These are phyloP conservation scores for Hanseniaspora taiwanica DNA, from an alignment of 805 yeast genomes.

Conservation along the genomic window DNA sequence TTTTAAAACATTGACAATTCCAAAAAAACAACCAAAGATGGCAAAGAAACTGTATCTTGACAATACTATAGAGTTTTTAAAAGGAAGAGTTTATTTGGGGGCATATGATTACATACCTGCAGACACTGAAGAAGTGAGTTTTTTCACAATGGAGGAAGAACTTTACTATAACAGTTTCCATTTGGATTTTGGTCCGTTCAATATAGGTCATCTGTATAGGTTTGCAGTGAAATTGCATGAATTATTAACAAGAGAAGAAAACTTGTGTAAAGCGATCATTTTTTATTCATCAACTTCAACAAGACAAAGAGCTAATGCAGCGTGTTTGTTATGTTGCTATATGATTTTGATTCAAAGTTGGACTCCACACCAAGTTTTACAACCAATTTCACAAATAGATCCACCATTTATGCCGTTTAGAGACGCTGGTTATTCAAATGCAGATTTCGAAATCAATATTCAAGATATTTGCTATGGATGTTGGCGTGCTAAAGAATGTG, in stretches of 20 bases:
- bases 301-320: constrained; percentile 80
- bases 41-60: constrained; percentile 21
- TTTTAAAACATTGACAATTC: not conserved
- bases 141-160: constrained; percentile 86
- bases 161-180: constrained; percentile 92
- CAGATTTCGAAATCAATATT: constrained; percentile 85
- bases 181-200: constrained; percentile 92
- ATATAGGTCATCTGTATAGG: constrained; percentile 83
- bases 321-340: constrained; percentile 85
- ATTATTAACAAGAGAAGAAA: constrained; percentile 71
- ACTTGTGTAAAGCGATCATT: constrained; percentile 80
- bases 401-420: constrained; percentile 93
- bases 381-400: constrained; percentile 81
- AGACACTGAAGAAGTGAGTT: constrained; percentile 63
- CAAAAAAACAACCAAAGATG: constrained; percentile 9
- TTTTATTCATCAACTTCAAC: constrained; percentile 77
- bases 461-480: constrained; percentile 93
- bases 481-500: constrained; percentile 94
- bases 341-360: constrained; percentile 92
- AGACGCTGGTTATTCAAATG: constrained; percentile 94
- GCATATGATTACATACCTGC: constrained; percentile 72
- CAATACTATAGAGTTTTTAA: constrained; percentile 25
- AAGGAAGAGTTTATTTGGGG: constrained; percentile 72
- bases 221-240: constrained; percentile 93
- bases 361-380: constrained; percentile 97